Evolutionary conservation across 192 early-diverging fungal genomes (phyloP).

Genomic region (Piromyces sp.): DNA sequence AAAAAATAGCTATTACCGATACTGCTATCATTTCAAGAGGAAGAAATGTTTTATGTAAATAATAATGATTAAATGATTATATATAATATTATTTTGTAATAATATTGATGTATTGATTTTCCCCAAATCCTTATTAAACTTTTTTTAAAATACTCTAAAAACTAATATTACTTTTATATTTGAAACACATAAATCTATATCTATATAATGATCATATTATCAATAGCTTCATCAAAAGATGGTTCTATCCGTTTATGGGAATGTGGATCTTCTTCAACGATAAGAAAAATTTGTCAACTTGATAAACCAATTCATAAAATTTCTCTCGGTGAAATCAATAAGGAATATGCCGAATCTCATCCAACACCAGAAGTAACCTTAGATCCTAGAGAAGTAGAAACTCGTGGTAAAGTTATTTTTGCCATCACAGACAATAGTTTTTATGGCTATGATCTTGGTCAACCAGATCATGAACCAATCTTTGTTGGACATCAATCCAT

Average conservation of each 20-base stretch:
- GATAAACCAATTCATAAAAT: conserved; percentile 66
- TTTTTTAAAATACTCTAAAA: too few species aligned
- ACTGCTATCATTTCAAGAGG: conserved; percentile 45
- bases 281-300: conserved; percentile 28
- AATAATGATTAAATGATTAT: too few species aligned
- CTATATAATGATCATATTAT: too few species aligned
- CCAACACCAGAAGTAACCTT: neutral
- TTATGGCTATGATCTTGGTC: neutral
- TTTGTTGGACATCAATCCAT: neutral
- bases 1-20: conserved; percentile 35
- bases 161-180: too few species aligned
- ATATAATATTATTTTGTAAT: too few species aligned
- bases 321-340: conserved; percentile 13
- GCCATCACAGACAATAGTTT: neutral
- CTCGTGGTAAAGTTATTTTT: neutral
- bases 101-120: too few species aligned
- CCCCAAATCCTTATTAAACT: too few species aligned
- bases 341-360: neutral
- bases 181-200: too few species aligned
- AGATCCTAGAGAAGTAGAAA: neutral
- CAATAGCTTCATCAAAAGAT: conserved; percentile 28
- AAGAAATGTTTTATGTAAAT: conserved; percentile 44
- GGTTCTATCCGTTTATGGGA: conserved; percentile 37
- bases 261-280: conserved; percentile 11
- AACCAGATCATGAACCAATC: neutral